phyloP scores from a whole-genome alignment of 2,329 filamentous ascomycete genomes.

The Hymenotorrendiella dingleyae region DNA sequence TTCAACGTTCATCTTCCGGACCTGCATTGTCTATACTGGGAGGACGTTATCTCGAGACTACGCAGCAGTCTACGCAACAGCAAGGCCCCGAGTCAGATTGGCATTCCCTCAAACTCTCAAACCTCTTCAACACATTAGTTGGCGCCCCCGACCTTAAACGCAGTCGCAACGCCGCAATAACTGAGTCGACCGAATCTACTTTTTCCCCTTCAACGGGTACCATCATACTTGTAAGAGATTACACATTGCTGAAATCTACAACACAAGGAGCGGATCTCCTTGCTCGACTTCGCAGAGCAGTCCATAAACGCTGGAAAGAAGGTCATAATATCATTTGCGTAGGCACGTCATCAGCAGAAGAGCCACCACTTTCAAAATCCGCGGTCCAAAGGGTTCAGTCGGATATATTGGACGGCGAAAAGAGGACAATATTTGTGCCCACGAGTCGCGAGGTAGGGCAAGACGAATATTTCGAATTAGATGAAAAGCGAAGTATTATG shows the following conservation, averaged over 20 bases:
- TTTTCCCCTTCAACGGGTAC: conserved; percentile 40
- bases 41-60: too few species aligned
- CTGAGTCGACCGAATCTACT: too few species aligned
- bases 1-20: too few species aligned
- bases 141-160: too few species aligned
- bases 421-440: conserved; percentile 48
- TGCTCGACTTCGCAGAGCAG: conserved; percentile 60
- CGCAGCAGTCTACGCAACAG: not conserved
- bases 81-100: conserved; percentile 36
- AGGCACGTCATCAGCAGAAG: conserved; percentile 60
- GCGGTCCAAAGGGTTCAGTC: conserved; percentile 38
- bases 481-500: conserved; percentile 41
- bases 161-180: too few species aligned
- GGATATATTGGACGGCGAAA: conserved; percentile 40
- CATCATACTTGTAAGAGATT: conserved; percentile 75
- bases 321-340: conserved; percentile 71
- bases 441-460: conserved; percentile 37
- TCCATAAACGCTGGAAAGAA: conserved; percentile 65
- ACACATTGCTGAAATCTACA: conserved; percentile 68
- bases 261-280: conserved; percentile 65
- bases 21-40: too few species aligned
- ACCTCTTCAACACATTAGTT: conserved; percentile 51
- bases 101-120: conserved; percentile 56
- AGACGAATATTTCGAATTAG: conserved; percentile 39
- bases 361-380: conserved; percentile 35